Evolutionary conservation across 2,329 filamentous ascomycete genomes (phyloP).

Genomic region (Cladosporium oxysporum): DNA sequence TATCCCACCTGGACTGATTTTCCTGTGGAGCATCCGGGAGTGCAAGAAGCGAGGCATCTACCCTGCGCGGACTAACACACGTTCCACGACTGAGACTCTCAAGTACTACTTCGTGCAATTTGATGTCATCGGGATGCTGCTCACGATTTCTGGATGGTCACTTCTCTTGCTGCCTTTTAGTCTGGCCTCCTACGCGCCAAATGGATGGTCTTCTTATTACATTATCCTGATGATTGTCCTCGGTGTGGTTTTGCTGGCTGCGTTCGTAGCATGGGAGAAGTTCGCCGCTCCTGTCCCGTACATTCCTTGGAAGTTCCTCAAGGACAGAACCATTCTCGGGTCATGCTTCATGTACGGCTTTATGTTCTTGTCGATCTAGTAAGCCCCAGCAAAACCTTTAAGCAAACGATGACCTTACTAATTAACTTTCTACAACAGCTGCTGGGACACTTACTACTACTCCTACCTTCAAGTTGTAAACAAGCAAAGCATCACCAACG

Average conservation of each 20-base stretch:
- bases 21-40: slow-evolving; percentile 39
- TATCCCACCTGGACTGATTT: slow-evolving; percentile 30
- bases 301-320: slow-evolving; percentile 57
- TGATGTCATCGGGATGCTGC: slow-evolving; percentile 33
- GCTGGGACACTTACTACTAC: slow-evolving; percentile 44
- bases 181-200: slow-evolving; percentile 44
- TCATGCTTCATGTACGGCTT: slow-evolving; percentile 39
- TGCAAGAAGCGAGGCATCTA: slow-evolving; percentile 34
- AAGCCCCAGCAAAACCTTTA: slow-evolving; percentile 46
- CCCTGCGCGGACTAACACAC: slow-evolving; percentile 26
- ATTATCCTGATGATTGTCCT: slow-evolving; percentile 43
- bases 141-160: slow-evolving; percentile 53
- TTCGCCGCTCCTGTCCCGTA: slow-evolving; percentile 59
- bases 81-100: slow-evolving; percentile 45
- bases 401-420: background rate
- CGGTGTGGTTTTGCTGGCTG: slow-evolving; percentile 33
- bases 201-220: slow-evolving; percentile 41
- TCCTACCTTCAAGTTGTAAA: slow-evolving; percentile 52
- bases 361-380: slow-evolving; percentile 40
- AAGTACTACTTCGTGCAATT: slow-evolving; percentile 37
- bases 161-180: slow-evolving; percentile 70
- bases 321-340: slow-evolving; percentile 53
- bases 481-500: slow-evolving; percentile 39
- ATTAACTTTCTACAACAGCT: slow-evolving; percentile 28
- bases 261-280: slow-evolving; percentile 60